These are phyloP conservation scores for Xylaria cubensis DNA, from an alignment of 495 filamentous ascomycete species.

Conservation along the genomic window DNA sequence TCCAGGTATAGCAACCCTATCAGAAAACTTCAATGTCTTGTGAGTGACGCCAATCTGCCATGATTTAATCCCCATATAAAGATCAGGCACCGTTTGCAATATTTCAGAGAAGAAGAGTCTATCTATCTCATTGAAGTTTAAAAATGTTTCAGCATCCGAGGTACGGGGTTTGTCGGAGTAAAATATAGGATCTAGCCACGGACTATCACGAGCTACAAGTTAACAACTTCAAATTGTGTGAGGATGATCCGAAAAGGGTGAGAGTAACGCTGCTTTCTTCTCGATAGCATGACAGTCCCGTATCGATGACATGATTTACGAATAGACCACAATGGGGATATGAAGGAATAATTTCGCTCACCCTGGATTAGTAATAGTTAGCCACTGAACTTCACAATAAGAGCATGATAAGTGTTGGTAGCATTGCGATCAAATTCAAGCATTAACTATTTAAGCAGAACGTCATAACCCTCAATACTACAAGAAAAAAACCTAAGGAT, in stretches of 20 bases:
- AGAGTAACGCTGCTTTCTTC: neutral
- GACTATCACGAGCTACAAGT: slow-evolving; percentile 6
- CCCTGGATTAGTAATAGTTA: neutral
- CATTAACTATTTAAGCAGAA: neutral
- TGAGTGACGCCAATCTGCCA: neutral
- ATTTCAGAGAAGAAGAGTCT: neutral
- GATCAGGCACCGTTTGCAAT: neutral
- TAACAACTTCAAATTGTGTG: neutral
- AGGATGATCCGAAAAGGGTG: neutral
- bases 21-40: neutral
- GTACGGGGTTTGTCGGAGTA: slow-evolving; percentile 6
- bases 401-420: too few species aligned
- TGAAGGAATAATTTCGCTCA: neutral
- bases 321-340: neutral
- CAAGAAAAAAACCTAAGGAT: neutral
- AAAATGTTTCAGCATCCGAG: neutral
- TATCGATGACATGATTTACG: neutral
- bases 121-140: neutral
- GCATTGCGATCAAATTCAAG: neutral
- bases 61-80: neutral
- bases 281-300: neutral
- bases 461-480: neutral
- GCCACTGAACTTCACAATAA: neutral
- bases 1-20: neutral
- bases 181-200: slow-evolving; percentile 1